Percentiles rank a stretch among this genome's conserved stretches.
Evolutionary conservation across 1,284 basidiomycete genomes (phyloP).

Genomic region (Violaceomyces palustris): DNA sequence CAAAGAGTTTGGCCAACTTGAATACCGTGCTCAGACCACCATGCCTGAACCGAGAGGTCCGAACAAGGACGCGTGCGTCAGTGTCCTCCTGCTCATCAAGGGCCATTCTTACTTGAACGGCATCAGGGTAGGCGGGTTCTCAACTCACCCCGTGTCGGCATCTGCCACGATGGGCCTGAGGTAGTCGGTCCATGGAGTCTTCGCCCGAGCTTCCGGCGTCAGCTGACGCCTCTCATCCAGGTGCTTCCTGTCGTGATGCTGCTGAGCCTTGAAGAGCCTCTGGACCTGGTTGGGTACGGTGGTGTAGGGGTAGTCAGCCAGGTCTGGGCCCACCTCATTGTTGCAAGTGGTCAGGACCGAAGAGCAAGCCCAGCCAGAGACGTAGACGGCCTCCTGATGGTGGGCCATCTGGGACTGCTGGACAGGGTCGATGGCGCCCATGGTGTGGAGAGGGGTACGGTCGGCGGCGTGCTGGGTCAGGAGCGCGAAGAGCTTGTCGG

Average conservation of each 20-base stretch:
- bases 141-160: conserved; percentile 51
- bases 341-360: conserved; percentile 67
- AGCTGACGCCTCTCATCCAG: conserved; percentile 48
- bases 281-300: conserved; percentile 72
- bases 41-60: too few relatives aligned
- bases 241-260: conserved; percentile 52
- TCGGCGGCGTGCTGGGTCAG: conserved; percentile 65
- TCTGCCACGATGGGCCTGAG: conserved; percentile 51
- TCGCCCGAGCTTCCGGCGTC: conserved; percentile 35
- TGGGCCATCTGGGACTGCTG: conserved; percentile 97
- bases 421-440: conserved; percentile 67
- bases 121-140: too few relatives aligned
- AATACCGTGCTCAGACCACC: conserved; percentile 51
- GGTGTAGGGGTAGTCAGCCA: conserved; percentile 89
- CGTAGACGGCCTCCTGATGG: conserved; percentile 88
- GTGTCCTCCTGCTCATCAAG: conserved; percentile 4
- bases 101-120: too few relatives aligned
- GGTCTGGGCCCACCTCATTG: conserved; percentile 95
- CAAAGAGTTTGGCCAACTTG: conserved; percentile 52
- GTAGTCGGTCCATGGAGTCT: conserved; percentile 51
- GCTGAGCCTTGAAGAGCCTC: conserved; percentile 52
- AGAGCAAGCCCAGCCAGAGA: conserved; percentile 92
- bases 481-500: conserved; percentile 73
- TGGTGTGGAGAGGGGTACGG: conserved; percentile 53
- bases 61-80: not conserved